Evolutionary conservation across 2,329 filamentous ascomycete species (phyloP), one percentile per base, ranked within the genome.

Genomic region (Talaromyces sp.): DNA sequence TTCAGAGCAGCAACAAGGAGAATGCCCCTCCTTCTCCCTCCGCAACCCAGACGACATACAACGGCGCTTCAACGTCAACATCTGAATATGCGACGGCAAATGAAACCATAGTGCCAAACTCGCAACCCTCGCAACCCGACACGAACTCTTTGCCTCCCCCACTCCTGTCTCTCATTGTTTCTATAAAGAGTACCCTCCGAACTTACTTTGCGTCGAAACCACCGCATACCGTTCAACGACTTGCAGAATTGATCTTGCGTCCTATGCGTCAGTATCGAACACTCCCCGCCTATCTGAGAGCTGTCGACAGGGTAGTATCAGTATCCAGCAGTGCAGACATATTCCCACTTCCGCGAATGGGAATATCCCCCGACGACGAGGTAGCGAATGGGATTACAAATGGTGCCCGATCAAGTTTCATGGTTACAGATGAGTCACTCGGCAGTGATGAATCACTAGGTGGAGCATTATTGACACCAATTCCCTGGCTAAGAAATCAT

Each of bases 141-240:
- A 82, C 76, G n/a, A 70, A 81, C 10, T 81, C 81, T 47, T 82
- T 93, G 14, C 90, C 90, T 2, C 82, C 83, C 8, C 87, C 89
- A 68, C 82, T 94, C 59, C 79, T 83, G 65, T 82, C 84, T 62
- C 86, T 92, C 73, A 79, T 92, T 56, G 75, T 78, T 66, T 86
- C 86, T 65, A 89, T 92, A 62, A 75, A 78, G 68, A 75, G 74
- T 16, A 87, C 89, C 16, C 82, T 97, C 45, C 82, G 79, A 59
- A 83, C 82, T 2, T 86, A 85, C 69, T 99, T 99, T 77, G 75
- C 86, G 24, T 81, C 83, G 3, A 86, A 90, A 70, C 94, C 95
- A 1, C 95, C 95, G 0, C 92, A 98, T 76, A 98, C 95, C 3
- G 86, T 97, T 67, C 95, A 99, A 79, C 90, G 95, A 45, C 85